Evolutionary conservation across 176 grass and related monocot species (phyloP).

Genomic region (Areca catechu): DNA sequence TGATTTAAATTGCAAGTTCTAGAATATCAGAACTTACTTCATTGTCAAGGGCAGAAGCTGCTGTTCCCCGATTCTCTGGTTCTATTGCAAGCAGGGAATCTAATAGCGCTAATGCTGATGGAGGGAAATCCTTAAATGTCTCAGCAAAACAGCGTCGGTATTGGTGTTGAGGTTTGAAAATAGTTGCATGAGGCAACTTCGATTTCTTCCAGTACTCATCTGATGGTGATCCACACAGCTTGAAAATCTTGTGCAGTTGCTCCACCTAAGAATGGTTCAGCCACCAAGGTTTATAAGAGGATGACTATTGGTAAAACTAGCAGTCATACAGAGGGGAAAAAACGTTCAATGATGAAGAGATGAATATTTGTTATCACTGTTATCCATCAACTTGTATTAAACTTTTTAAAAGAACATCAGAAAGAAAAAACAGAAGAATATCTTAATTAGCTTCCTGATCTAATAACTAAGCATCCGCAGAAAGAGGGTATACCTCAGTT

Average conservation of each 20-base stretch:
- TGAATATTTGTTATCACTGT: too few species aligned
- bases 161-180: slow-evolving; percentile 76
- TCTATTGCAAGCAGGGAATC: slow-evolving; percentile 80
- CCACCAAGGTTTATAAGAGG: not conserved
- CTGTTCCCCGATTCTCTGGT: slow-evolving; percentile 58
- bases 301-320: slow-evolving; percentile 11
- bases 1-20: too few species aligned
- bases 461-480: too few species aligned
- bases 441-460: too few species aligned
- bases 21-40: slow-evolving; percentile 43
- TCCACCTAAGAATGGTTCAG: slow-evolving; percentile 45
- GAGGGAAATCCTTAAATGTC: slow-evolving; percentile 64
- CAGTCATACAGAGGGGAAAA: not conserved
- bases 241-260: slow-evolving; percentile 98
- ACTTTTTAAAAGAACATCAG: too few species aligned
- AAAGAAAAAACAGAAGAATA: slow-evolving; percentile 1
- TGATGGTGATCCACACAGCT: slow-evolving; percentile 67
- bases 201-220: slow-evolving; percentile 69
- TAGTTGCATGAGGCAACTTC: slow-evolving; percentile 68
- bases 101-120: slow-evolving; percentile 54
- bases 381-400: too few species aligned
- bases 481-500: slow-evolving; percentile 51
- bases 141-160: slow-evolving; percentile 61
- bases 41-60: slow-evolving; percentile 64
- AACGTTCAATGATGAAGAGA: too few species aligned